Evolutionary conservation across 768 basidiomycete species (phyloP), one percentile per base, ranked within the genome.

Genomic region (Pholiota microspora): DNA sequence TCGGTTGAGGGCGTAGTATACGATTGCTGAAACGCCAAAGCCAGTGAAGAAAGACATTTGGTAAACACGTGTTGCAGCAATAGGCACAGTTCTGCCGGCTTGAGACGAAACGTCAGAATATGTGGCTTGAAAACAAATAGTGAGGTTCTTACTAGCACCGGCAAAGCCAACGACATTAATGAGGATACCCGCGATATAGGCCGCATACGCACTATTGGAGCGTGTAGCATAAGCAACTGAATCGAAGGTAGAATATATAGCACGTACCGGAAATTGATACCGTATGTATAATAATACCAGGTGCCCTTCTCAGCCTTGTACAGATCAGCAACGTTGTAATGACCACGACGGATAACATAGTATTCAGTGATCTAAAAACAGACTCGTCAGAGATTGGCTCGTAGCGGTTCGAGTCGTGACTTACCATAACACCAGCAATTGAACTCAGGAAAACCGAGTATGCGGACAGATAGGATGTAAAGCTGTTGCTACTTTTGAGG

Each of bases 1-100:
- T 50, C 68, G 61, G 70, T 84, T 88, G 42, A 86, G 75, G 36
- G 69, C 25, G 63, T 73, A 80, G 69, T 93, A 94, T 40, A 87
- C 64, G 55, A 88, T 46, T 7, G 80, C 74, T 1, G 89, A 88
- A 38, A 85, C 78, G 27, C 81, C 83, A 59, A 91, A 88, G 25
- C 91, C 91, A n/a, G 87, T 87, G 71, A 92, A 88, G 78, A 92
- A 94, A 10, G 88, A 84, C 74, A 92, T 78, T 49, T 85, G 72
- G 68, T 88, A 90, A 59, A 89, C 80, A 51, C 82, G 77, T n/a
- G 83, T 88, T 1, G 89, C 89, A 4, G 79, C 81, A 23, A 86
- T 63, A 5, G 88, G 83, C 1, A 92, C 89, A 0, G 64, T 68
- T 34, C 73, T 75, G 7, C 87, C 87, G 27, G 83, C 82, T 81